Evolutionary conservation across 768 basidiomycete species (phyloP), one percentile per base, ranked within the genome.

Genomic region (Tephrocybe sp.): DNA sequence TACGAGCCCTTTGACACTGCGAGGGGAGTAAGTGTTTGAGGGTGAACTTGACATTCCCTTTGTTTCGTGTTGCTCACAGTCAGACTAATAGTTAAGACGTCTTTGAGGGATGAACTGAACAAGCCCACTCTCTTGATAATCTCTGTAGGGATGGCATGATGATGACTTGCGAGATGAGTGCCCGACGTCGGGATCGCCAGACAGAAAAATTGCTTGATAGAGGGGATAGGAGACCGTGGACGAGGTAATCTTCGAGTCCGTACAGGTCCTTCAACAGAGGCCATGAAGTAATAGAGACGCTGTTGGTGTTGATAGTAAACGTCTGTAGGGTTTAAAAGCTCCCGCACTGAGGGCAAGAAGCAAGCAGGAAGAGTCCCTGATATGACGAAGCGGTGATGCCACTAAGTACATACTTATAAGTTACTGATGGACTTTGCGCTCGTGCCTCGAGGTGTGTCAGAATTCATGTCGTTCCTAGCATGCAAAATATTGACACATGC

Each of bases 1-100:
- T 45, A n/a, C 60, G 61, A 21, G 65, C 60, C 16, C 61, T 59
- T 34, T 55, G 64, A 36, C 66, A 68, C 69, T 71, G 36, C 18
- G 30, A 27, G 27, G 27, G 13, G 13, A 18, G 27, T 47, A 29
- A 5, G 11, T 29, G 22, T n/a, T 25, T n/a, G 50, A 45, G n/a
- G n/a, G 46, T 19, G n/a, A 34, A 15, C 15, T 30, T 42, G 8
- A 24, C 27, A 10, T 39, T 33, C 11, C 42, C 34, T 45, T 22
- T 21, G 11, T 39, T 24, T n/a, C n/a, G n/a, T n/a, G n/a, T n/a
- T 12, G 45, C 56, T 49, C 43, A 67, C 66, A 21, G 58, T 60
- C 30, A 64, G 59, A 45, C 64, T 65, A 51, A 68, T 54, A 45
- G 57, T 61, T 22, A 68, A 59, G 16, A 65, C 55, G 44, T 65